Base-by-base conservation (phyloP, 2,329 filamentous ascomycete genomes). In the Colletotrichum musae region DNA sequence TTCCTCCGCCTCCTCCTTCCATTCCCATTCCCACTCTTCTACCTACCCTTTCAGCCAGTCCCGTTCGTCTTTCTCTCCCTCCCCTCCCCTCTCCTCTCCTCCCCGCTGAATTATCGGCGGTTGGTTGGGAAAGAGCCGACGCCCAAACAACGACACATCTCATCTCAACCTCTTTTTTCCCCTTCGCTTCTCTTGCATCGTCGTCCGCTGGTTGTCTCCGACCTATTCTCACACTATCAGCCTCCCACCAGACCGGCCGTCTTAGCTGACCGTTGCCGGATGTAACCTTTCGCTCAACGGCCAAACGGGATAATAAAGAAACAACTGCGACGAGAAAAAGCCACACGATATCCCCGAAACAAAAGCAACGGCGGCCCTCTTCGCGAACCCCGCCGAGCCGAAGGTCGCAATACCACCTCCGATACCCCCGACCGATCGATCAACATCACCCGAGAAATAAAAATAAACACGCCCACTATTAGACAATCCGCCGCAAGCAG, bases 101-200 rank as follows among this genome's bases (percentile, higher is more conserved):
- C 59, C 36, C 47, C 53, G 52, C 59, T 32, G 41, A 18, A n/a
- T 9, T 15, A 16, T 36, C 39, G 36, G 56, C 57, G 16, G 15
- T 24, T 41, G 63, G 47, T 58, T 47, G 18, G 58, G 47, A 51
- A 60, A 45, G 32, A 43, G 7, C 47, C 58, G 47, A 60, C 28
- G 39, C 41, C 24, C 47, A 60, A 43, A 60, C 47, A 41, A 60
- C 57, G 18, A 59, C 58, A 26, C 32, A 60, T 47, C 58, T 60
- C 47, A 47, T 51, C 32, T 36, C 32, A 36, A 36, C 32, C 32
- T 36, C 47, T 52, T 52, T 52, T 28, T 41, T 26, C 26, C 15
- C 5, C 18, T 7, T 12, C n/a, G 3, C 10, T 50, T 21, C 16
- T 21, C 16, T n/a, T 21, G 16, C 21, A 24, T 32, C 15, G 21